phyloP scores from a whole-genome alignment of 345 rosid species.

The Salix arbutifolia region DNA sequence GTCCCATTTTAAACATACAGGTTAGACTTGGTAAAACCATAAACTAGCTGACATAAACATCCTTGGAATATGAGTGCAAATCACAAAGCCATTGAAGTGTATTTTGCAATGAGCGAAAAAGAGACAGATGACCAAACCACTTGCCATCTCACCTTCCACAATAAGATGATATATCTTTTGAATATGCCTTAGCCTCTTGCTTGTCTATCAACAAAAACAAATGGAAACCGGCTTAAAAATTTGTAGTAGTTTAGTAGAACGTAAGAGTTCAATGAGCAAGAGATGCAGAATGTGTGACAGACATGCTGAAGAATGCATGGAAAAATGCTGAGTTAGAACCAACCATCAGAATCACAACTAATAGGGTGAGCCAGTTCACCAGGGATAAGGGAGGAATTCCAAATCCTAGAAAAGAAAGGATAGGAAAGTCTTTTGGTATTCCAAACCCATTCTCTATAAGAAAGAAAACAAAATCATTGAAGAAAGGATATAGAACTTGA shows the following conservation, averaged over 20 bases:
- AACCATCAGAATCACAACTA: not conserved
- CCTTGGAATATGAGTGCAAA: not conserved
- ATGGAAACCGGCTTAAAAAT: not conserved
- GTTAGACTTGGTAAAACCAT: not conserved
- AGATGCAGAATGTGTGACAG: conserved; percentile 11
- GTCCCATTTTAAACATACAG: conserved; percentile 15
- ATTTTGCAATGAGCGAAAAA: not conserved
- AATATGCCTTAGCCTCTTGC: conserved; percentile 82
- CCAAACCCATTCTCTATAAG: not conserved
- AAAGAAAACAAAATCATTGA: not conserved
- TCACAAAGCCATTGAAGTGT: not conserved
- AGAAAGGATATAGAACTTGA: not conserved
- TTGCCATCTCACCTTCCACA: conserved; percentile 72
- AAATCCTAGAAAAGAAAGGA: not conserved
- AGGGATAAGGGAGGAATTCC: not conserved
- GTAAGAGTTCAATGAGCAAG: not conserved
- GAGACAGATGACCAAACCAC: not conserved
- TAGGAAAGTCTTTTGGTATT: not conserved
- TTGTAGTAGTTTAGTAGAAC: not conserved
- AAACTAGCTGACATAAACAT: not conserved
- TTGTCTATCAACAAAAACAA: conserved; percentile 48
- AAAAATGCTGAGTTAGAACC: not conserved
- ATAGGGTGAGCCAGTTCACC: not conserved
- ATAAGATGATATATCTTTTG: conserved; percentile 82
- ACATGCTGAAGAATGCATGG: not conserved